Evolutionary conservation across 208 protist species (phyloP).

Genomic region (Acanthamoeba sp.): DNA sequence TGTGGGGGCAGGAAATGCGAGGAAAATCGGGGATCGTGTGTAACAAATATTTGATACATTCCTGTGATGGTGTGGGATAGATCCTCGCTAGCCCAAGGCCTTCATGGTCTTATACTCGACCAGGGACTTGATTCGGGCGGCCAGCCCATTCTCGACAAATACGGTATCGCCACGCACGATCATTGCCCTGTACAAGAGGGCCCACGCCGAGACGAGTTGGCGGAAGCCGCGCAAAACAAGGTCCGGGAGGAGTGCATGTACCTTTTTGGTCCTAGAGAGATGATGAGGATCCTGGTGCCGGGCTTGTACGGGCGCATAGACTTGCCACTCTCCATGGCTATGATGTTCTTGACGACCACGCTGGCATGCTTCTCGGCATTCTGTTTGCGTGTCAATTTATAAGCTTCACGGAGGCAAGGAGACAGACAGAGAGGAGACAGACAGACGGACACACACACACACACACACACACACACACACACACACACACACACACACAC

Average conservation of each 20-base stretch:
- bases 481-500: too few relatives aligned
- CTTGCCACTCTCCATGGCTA: neutral
- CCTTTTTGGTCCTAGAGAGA: constrained; percentile 10
- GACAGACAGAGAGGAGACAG: too few relatives aligned
- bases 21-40: too few relatives aligned
- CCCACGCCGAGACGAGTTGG: too few relatives aligned
- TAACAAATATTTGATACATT: too few relatives aligned
- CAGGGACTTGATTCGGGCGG: neutral
- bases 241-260: neutral
- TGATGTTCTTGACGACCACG: neutral
- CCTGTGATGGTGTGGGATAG: too few relatives aligned
- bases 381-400: neutral
- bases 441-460: too few relatives aligned
- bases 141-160: neutral
- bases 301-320: neutral
- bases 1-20: too few relatives aligned
- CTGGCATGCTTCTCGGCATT: constrained; percentile 27
- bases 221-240: too few relatives aligned
- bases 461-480: too few relatives aligned
- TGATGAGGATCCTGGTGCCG: neutral
- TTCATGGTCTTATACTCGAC: constrained; percentile 19
- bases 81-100: too few relatives aligned
- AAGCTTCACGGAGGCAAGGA: too few relatives aligned
- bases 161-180: neutral
- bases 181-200: neutral